A percentile compares a stretch with the other conserved stretches of the same genome.
These are phyloP conservation scores for Leishmania tropica DNA, from an alignment of 208 protist genomes.

Conservation along the genomic window DNA sequence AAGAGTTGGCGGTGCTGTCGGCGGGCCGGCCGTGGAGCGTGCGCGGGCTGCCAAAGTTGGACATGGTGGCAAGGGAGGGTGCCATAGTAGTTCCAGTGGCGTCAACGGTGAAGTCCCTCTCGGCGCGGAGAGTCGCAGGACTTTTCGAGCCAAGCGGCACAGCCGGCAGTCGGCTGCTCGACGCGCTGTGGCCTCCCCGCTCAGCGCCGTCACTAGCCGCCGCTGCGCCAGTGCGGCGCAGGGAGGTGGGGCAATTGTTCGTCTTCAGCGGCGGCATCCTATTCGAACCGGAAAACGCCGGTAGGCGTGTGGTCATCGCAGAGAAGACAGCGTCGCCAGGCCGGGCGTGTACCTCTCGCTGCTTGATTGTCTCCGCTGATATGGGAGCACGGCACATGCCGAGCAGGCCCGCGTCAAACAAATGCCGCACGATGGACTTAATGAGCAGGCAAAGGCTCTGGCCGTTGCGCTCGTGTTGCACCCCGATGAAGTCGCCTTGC, in stretches of 20 bases:
- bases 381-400: constrained; percentile 79
- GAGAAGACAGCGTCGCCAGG: background rate
- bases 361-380: constrained; percentile 31
- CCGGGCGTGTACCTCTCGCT: constrained; percentile 12
- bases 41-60: too few relatives aligned
- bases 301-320: background rate
- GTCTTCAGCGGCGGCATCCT: background rate
- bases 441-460: constrained; percentile 69
- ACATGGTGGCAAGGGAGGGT: background rate
- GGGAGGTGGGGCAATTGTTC: background rate
- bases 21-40: background rate
- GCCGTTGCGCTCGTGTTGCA: constrained; percentile 71
- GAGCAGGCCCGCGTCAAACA: constrained; percentile 72
- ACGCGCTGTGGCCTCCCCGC: background rate
- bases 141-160: background rate
- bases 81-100: background rate
- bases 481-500: constrained; percentile 82
- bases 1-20: background rate
- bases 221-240: background rate
- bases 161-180: background rate
- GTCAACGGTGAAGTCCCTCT: background rate
- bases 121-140: background rate
- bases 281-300: background rate
- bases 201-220: background rate
- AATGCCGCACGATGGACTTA: constrained; percentile 67